Percentiles rank a stretch among this genome's conserved stretches.
Evolutionary conservation across 1,139 yeast genomes (phyloP).

Genomic region (Groenewaldozyma auringiensis): DNA sequence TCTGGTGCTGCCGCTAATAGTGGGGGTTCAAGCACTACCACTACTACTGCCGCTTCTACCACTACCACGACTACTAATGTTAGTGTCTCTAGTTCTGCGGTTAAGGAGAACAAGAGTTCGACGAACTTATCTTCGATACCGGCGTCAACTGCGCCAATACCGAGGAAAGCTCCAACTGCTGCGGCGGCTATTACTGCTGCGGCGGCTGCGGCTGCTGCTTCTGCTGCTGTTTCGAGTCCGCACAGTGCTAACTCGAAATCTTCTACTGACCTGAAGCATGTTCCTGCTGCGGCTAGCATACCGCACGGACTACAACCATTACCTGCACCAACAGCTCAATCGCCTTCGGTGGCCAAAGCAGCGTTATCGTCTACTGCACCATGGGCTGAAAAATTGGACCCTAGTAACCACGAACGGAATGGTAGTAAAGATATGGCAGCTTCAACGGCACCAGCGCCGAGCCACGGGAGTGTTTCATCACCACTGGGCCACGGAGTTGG

Average conservation of each 20-base stretch:
- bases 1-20: slow-evolving; percentile 22
- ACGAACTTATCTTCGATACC: slow-evolving; percentile 5
- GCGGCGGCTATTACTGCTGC: slow-evolving; percentile 10
- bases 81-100: neutral
- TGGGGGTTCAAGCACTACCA: slow-evolving; percentile 15
- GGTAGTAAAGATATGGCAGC: slow-evolving; percentile 8
- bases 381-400: slow-evolving; percentile 20
- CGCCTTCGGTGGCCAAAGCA: slow-evolving; percentile 11
- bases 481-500: slow-evolving; percentile 7
- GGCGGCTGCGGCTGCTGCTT: slow-evolving; percentile 10
- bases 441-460: slow-evolving; percentile 7
- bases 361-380: slow-evolving; percentile 16
- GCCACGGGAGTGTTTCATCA: slow-evolving; percentile 7
- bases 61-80: neutral
- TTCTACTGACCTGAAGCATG: slow-evolving; percentile 56
- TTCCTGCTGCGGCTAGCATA: slow-evolving; percentile 40
- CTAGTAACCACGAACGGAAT: slow-evolving; percentile 6
- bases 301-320: slow-evolving; percentile 16
- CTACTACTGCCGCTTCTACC: slow-evolving; percentile 8
- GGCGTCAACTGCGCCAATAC: slow-evolving; percentile 9
- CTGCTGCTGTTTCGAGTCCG: slow-evolving; percentile 9
- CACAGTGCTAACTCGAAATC: too few species aligned
- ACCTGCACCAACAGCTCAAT: slow-evolving; percentile 12
- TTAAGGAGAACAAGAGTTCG: neutral
- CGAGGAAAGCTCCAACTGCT: slow-evolving; percentile 10